Percentiles rank a stretch among this genome's conserved stretches.
These are phyloP conservation scores for Pseudogymnoascus sp. DNA, from an alignment of 2,329 filamentous ascomycete species.

Conservation along the genomic window DNA sequence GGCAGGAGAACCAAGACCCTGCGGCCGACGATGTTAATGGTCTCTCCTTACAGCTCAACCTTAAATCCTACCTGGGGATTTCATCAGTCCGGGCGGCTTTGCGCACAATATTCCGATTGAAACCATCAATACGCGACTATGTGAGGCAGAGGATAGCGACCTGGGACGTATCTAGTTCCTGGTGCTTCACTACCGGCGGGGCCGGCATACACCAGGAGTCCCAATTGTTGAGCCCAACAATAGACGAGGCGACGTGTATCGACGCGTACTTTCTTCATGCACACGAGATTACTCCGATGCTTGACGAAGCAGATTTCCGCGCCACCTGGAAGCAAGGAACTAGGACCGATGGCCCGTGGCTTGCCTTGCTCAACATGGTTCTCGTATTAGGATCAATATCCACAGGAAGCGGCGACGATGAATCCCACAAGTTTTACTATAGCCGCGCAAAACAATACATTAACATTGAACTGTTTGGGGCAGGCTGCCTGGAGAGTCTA, in stretches of 20 bases:
- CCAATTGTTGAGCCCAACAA: not conserved
- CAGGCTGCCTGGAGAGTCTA: conserved; percentile 17
- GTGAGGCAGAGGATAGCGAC: not conserved
- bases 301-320: conserved; percentile 12
- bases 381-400: conserved; percentile 10
- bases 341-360: conserved; percentile 10
- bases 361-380: conserved; percentile 15
- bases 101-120: conserved; percentile 4
- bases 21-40: not conserved
- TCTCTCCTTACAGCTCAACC: not conserved
- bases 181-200: not conserved
- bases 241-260: conserved; percentile 3
- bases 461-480: conserved; percentile 10
- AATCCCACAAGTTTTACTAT: conserved; percentile 4
- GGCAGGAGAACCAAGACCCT: not conserved
- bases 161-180: not conserved
- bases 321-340: not conserved
- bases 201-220: not conserved
- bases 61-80: conserved; percentile 3
- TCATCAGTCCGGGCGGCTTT: not conserved
- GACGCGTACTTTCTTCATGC: conserved; percentile 13
- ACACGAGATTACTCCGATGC: conserved; percentile 11
- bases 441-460: not conserved
- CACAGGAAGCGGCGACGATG: conserved; percentile 14
- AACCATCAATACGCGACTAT: not conserved